Percentiles rank a stretch among this genome's conserved stretches.
Conservation (phyloP, 352 stramenopile species). For the Phytophthora multivora region DNA sequence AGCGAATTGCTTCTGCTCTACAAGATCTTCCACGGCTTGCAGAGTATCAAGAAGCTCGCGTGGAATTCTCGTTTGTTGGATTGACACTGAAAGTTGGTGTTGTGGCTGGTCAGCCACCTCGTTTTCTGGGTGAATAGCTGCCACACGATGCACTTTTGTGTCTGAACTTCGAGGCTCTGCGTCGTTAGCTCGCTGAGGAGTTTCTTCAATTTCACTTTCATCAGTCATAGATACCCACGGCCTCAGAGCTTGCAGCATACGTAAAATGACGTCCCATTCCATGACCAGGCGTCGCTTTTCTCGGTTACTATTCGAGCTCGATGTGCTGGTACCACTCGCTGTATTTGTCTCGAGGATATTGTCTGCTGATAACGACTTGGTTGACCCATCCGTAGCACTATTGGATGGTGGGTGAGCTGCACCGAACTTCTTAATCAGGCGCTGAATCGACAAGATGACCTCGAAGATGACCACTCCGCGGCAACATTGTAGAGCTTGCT, state of each 20-base stretch:
- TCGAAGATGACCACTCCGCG: slow-evolving; percentile 87
- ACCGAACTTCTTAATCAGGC: slow-evolving; percentile 89
- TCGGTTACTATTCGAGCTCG: slow-evolving; percentile 1
- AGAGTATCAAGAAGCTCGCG: slow-evolving; percentile 82
- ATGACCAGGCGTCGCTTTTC: slow-evolving; percentile 56
- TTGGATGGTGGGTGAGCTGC: slow-evolving; percentile 9
- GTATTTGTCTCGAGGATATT: slow-evolving; percentile 2
- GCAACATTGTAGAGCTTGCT: slow-evolving; percentile 63
- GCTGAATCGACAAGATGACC: slow-evolving; percentile 85
- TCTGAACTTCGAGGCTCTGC: slow-evolving; percentile 16
- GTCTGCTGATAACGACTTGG: slow-evolving; percentile 2
- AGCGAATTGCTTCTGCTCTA: slow-evolving; percentile 58
- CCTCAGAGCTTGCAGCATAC: slow-evolving; percentile 67
- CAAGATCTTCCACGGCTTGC: slow-evolving; percentile 74
- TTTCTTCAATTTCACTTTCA: slow-evolving; percentile 38
- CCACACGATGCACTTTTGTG: slow-evolving; percentile 11
- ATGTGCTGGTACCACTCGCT: slow-evolving; percentile 1
- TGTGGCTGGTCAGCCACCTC: slow-evolving; percentile 26
- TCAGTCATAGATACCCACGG: slow-evolving; percentile 72
- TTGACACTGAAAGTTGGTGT: slow-evolving; percentile 46
- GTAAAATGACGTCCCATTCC: slow-evolving; percentile 88
- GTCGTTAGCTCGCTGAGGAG: slow-evolving; percentile 12
- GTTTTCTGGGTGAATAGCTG: slow-evolving; percentile 18
- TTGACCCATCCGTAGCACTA: slow-evolving; percentile 1
- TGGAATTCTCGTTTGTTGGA: slow-evolving; percentile 77